Evolutionary conservation across 2,329 filamentous ascomycete species (phyloP).

Genomic region (Penicillium capsulatum): DNA sequence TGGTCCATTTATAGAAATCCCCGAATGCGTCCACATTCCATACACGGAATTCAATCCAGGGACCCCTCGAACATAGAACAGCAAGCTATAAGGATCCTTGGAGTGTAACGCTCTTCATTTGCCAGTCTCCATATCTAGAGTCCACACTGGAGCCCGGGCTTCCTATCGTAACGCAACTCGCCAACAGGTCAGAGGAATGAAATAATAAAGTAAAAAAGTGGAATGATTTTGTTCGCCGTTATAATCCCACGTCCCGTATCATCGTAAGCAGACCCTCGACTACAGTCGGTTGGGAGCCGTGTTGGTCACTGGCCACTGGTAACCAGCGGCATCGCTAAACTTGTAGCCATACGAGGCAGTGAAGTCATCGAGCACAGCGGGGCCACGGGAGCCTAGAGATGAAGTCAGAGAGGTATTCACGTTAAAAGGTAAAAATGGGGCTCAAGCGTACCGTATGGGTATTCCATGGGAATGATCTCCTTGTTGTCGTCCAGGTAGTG

Average conservation of each 20-base stretch:
- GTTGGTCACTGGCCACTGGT: conserved; percentile 81
- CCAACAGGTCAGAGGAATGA: conserved; percentile 9
- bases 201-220: conserved; percentile 12
- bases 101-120: conserved; percentile 13
- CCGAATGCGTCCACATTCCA: background rate
- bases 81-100: too few species aligned
- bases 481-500: conserved; percentile 99
- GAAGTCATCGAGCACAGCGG: conserved; percentile 95
- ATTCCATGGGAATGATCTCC: conserved; percentile 99
- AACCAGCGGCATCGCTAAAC: conserved; percentile 93
- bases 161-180: conserved; percentile 10
- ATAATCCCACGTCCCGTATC: conserved; percentile 22
- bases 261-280: conserved; percentile 31
- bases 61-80: too few species aligned
- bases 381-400: conserved; percentile 79
- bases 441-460: conserved; percentile 82
- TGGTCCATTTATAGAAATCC: conserved; percentile 6
- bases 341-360: conserved; percentile 98
- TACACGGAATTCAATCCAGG: background rate
- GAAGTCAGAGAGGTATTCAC: background rate
- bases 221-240: conserved; percentile 24
- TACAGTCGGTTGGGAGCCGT: conserved; percentile 77
- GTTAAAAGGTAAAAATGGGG: background rate
- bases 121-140: conserved; percentile 10
- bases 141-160: conserved; percentile 4